These are phyloP conservation scores for Trichosporon sp. DNA, from an alignment of 1,284 basidiomycete genomes.

Conservation along the genomic window DNA sequence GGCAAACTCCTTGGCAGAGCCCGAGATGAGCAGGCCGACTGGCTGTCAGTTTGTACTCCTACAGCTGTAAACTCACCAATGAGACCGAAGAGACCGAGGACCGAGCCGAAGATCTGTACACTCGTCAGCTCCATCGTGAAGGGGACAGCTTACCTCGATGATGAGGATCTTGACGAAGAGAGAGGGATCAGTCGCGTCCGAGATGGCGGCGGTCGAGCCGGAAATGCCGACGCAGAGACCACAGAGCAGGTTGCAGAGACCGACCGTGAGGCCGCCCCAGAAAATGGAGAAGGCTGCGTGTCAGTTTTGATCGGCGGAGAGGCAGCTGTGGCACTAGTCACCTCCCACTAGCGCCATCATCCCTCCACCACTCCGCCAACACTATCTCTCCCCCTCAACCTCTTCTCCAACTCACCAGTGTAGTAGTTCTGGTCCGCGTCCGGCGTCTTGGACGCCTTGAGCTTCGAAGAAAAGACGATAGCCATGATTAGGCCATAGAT, in stretches of 20 bases:
- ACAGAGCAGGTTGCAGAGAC: slow-evolving; percentile 84
- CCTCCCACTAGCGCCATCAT: not conserved
- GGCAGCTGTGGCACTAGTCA: not conserved
- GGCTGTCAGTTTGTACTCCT: slow-evolving; percentile 27
- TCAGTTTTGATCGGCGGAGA: not conserved
- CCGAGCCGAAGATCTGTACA: slow-evolving; percentile 81
- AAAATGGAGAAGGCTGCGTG: slow-evolving; percentile 79
- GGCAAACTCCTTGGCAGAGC: not conserved
- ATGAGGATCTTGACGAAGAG: slow-evolving; percentile 93
- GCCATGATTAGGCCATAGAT: slow-evolving; percentile 88
- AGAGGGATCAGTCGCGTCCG: slow-evolving; percentile 88
- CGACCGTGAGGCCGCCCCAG: slow-evolving; percentile 91
- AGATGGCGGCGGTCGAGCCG: slow-evolving; percentile 85
- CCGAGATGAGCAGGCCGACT: slow-evolving; percentile 56
- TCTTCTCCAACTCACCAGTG: slow-evolving; percentile 64
- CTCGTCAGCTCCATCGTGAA: not conserved
- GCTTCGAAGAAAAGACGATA: slow-evolving; percentile 86
- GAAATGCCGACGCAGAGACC: slow-evolving; percentile 88
- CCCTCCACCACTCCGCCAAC: not conserved
- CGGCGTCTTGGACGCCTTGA: slow-evolving; percentile 65
- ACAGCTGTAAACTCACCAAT: slow-evolving; percentile 67
- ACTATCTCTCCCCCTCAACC: not conserved
- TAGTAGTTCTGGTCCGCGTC: slow-evolving; percentile 86
- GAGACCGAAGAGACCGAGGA: slow-evolving; percentile 85
- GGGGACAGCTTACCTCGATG: slow-evolving; percentile 63